Percentiles rank a stretch among this genome's conserved stretches.
Evolutionary conservation across 208 protist genomes (phyloP).

Genomic region (Borovskyia barvae): DNA sequence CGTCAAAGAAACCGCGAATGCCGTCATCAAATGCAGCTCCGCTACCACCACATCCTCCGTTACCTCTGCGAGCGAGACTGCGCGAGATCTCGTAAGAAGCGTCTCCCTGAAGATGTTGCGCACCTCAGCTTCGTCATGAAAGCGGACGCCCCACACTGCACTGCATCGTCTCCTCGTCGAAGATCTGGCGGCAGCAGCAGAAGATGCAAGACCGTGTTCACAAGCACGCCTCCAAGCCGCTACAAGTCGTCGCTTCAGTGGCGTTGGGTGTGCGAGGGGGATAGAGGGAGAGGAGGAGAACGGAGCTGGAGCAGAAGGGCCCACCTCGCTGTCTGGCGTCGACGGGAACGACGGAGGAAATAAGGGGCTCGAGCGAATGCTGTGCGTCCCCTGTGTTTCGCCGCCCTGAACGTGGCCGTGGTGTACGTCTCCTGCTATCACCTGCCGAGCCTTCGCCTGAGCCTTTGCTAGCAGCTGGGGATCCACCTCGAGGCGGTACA

Average conservation of each 20-base stretch:
- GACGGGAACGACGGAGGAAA: too few relatives aligned
- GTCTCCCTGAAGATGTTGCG: not conserved
- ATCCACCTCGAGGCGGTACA: not conserved
- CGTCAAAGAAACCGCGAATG: not conserved
- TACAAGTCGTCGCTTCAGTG: not conserved
- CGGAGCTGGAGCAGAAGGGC: too few relatives aligned
- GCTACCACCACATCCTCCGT: not conserved
- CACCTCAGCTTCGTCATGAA: not conserved
- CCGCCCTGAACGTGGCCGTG: not conserved
- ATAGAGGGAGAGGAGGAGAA: not conserved
- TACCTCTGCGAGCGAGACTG: not conserved
- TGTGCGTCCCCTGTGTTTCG: too few relatives aligned
- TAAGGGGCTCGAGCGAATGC: too few relatives aligned
- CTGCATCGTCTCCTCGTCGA: too few relatives aligned
- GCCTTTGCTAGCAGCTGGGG: not conserved
- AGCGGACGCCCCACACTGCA: too few relatives aligned
- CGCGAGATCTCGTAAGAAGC: not conserved
- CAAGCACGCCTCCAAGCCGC: not conserved
- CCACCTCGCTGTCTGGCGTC: too few relatives aligned
- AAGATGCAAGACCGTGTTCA: not conserved
- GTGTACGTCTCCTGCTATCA: not conserved
- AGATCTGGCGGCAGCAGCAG: not conserved
- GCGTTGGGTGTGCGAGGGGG: not conserved
- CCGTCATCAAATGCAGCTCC: not conserved
- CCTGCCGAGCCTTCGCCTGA: not conserved